phyloP scores from a whole-genome alignment of 2,329 filamentous ascomycete genomes.

The Fusarium sp. region DNA sequence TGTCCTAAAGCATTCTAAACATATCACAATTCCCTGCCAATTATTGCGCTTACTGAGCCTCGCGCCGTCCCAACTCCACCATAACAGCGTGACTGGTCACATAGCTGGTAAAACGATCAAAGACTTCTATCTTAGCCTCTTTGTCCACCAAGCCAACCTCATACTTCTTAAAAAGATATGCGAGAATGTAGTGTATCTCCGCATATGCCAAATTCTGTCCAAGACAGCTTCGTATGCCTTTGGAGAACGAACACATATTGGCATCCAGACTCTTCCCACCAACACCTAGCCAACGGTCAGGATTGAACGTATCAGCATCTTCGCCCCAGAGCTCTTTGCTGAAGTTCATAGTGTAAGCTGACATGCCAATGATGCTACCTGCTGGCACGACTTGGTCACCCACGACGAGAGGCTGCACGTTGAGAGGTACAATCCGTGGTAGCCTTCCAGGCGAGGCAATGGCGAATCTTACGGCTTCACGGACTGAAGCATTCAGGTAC shows the following conservation, averaged over 20 bases:
- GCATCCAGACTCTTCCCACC: background rate
- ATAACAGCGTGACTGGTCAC: background rate
- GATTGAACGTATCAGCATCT: rapidly evolving
- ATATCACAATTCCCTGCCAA: background rate
- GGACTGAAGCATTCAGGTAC: background rate
- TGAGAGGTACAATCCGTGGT: background rate
- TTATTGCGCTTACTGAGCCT: background rate
- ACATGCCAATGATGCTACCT: background rate
- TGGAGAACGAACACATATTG: background rate
- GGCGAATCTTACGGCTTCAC: background rate
- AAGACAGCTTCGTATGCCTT: background rate
- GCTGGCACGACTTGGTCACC: background rate
- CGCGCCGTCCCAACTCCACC: background rate
- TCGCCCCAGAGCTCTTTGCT: background rate
- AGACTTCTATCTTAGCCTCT: background rate
- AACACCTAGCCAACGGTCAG: background rate
- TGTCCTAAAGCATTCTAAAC: background rate
- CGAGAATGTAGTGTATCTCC: background rate
- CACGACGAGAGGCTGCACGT: background rate
- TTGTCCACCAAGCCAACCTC: background rate
- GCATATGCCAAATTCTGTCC: background rate
- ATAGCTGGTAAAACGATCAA: background rate
- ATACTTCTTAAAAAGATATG: background rate
- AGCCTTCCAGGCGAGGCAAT: background rate
- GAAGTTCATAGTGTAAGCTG: background rate